Evolutionary conservation across 257 asterid genomes (phyloP).

Genomic region (Rauvolfia tetraphylla): DNA sequence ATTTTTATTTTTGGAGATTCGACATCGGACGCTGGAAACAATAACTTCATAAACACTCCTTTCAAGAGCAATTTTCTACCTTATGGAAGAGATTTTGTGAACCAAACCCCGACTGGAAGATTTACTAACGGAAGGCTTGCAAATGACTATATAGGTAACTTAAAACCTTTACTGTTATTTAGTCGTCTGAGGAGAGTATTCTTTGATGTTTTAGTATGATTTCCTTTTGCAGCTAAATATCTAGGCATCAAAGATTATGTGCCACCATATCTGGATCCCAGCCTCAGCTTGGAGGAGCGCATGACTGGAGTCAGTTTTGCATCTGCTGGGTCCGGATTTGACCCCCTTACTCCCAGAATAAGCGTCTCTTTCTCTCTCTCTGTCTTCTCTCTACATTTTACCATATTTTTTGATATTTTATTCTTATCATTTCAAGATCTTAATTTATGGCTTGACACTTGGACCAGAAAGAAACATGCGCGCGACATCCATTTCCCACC

Average conservation of each 20-base stretch:
- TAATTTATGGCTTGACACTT: no score
- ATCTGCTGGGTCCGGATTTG: slow-evolving; percentile 84
- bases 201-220: not conserved
- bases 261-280: slow-evolving; percentile 70
- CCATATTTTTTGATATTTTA: not conserved
- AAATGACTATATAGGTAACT: slow-evolving; percentile 59
- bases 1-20: slow-evolving; percentile 78
- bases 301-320: slow-evolving; percentile 81
- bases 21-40: slow-evolving; percentile 77
- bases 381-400: not conserved
- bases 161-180: not conserved
- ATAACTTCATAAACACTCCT: slow-evolving; percentile 47
- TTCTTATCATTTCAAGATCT: not conserved
- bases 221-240: slow-evolving; percentile 46
- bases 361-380: slow-evolving; percentile 38
- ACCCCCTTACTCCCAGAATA: slow-evolving; percentile 64
- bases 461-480: no score
- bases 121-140: slow-evolving; percentile 69
- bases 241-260: slow-evolving; percentile 56
- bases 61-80: slow-evolving; percentile 64
- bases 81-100: slow-evolving; percentile 60
- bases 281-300: slow-evolving; percentile 44
- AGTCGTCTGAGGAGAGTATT: not conserved
- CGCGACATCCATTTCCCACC: not conserved
- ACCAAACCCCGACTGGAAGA: slow-evolving; percentile 65